Percentiles rank a stretch among this genome's conserved stretches.
These are phyloP conservation scores for Tillandsia fasciculata DNA, from an alignment of 176 grass and related monocot species.

Conservation along the genomic window DNA sequence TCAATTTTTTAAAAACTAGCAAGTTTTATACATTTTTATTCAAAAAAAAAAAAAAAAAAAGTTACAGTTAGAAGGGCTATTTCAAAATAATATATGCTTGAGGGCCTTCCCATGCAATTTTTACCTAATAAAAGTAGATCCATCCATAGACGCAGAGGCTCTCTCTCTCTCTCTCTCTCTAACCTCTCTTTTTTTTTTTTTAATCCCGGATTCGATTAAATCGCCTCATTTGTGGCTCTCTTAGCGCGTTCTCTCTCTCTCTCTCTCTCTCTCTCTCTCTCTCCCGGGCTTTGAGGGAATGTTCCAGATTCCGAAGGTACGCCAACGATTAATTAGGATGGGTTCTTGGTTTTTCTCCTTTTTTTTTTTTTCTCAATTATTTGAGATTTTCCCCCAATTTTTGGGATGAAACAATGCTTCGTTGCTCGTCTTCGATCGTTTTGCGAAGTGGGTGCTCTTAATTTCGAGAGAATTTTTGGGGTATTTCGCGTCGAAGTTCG, in stretches of 20 bases:
- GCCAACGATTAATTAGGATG: background rate
- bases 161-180: conserved; percentile 6
- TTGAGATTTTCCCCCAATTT: background rate
- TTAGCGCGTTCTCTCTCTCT: background rate
- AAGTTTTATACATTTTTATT: no score
- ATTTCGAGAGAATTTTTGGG: background rate
- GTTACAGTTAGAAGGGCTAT: no score
- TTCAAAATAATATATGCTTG: no score
- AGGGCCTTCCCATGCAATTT: no score
- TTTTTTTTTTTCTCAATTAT: background rate
- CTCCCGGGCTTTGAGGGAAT: conserved; percentile 2
- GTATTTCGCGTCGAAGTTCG: background rate
- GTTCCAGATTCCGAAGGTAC: conserved; percentile 24
- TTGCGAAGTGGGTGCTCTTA: background rate
- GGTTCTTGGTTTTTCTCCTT: background rate
- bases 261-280: background rate
- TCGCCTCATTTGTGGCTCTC: background rate
- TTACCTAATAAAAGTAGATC: background rate
- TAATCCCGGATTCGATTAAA: no score
- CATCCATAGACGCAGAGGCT: conserved; percentile 17
- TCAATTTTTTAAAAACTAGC: no score
- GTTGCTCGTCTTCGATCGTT: background rate
- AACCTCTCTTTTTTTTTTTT: no score
- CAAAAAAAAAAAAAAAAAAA: no score
- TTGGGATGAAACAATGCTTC: background rate